phyloP scores from a whole-genome alignment of 306 rosid genomes.

The Cucurbita moschata region DNA sequence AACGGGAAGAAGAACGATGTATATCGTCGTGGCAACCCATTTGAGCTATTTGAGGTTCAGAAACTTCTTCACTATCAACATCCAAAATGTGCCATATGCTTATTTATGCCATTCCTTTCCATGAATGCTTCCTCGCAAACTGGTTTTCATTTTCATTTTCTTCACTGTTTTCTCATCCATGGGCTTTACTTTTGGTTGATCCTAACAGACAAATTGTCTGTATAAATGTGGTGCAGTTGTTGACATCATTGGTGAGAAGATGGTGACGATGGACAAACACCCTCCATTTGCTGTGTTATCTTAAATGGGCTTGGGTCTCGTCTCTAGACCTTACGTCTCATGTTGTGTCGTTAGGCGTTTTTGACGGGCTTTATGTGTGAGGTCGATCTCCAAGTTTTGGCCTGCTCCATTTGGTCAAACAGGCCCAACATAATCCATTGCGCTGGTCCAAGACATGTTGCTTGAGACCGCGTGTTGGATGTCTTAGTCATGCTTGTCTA shows the following conservation, averaged over 20 bases:
- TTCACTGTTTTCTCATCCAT: not conserved
- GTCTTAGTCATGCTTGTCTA: no score
- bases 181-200: not conserved
- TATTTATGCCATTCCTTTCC: not conserved
- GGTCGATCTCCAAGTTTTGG: no score
- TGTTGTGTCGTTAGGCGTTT: no score
- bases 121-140: not conserved
- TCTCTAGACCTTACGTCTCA: no score
- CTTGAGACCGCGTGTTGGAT: no score
- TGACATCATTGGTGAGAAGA: slow-evolving; percentile 71
- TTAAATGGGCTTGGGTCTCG: no score
- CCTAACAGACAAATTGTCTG: slow-evolving; percentile 7
- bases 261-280: slow-evolving; percentile 36
- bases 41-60: slow-evolving; percentile 83
- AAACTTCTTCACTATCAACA: not conserved
- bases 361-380: no score
- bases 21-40: slow-evolving; percentile 78
- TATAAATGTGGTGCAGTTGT: slow-evolving; percentile 51
- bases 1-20: slow-evolving; percentile 52
- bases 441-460: no score
- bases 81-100: not conserved
- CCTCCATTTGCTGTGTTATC: not conserved
- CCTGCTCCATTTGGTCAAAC: no score
- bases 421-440: no score
- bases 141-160: not conserved